Percentiles rank a stretch among this genome's conserved stretches.
phyloP scores from a whole-genome alignment of 495 filamentous ascomycete genomes.

The Amphirosellinia nigrospora region DNA sequence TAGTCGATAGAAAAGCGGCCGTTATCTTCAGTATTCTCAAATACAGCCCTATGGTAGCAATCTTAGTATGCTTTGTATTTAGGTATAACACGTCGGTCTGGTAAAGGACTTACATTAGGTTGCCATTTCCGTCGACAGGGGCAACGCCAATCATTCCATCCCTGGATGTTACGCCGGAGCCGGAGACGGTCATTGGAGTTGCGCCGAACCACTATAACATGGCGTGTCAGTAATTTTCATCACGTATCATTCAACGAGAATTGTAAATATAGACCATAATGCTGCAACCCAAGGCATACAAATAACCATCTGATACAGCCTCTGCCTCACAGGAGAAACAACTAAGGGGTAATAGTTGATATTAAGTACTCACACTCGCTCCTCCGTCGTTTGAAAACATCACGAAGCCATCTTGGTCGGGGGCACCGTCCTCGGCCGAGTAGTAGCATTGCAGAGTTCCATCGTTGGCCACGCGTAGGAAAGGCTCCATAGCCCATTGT shows the following conservation, averaged over 20 bases:
- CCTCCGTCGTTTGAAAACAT: constrained; percentile 60
- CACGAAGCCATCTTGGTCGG: constrained; percentile 64
- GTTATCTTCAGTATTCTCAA: constrained; percentile 57
- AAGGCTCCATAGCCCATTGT: constrained; percentile 64
- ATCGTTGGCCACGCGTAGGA: constrained; percentile 56
- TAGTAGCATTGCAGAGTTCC: constrained; percentile 65
- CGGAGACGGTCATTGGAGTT: constrained; percentile 53
- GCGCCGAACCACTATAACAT: constrained; percentile 45
- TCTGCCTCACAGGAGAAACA: neutral
- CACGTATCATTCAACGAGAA: neutral
- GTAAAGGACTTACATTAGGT: constrained; percentile 37
- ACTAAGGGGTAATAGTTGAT: neutral
- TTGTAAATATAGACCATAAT: neutral
- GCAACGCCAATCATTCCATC: constrained; percentile 68
- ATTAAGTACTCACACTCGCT: constrained; percentile 33
- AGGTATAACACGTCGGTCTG: neutral
- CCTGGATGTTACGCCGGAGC: constrained; percentile 49
- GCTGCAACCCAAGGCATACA: neutral
- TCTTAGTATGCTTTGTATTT: constrained; percentile 13
- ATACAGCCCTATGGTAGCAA: constrained; percentile 48
- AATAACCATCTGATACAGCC: neutral
- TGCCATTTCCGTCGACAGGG: constrained; percentile 42
- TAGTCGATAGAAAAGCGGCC: constrained; percentile 55
- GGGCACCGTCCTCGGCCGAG: constrained; percentile 57
- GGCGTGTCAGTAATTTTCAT: neutral